Base-by-base conservation (phyloP, 345 rosid genomes). In the Reutealis trisperma region DNA sequence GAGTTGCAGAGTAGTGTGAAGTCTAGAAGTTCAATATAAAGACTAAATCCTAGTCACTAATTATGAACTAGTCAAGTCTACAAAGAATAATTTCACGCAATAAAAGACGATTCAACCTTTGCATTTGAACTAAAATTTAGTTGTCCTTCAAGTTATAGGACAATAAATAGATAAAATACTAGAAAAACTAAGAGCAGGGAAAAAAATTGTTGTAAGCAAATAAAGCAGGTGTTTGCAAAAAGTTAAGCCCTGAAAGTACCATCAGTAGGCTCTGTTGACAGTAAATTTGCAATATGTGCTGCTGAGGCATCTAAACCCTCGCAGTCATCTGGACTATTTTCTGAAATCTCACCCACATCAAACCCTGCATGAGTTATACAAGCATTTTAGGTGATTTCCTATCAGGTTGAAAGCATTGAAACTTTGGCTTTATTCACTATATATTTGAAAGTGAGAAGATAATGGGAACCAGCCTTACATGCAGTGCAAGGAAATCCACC, bases 271-370 rank as follows among this genome's bases (percentile, higher is more conserved):
- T 83, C 85, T 18, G 85, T 68, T 9, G 85, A 83, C 72, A 83
- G 47, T 18, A 83, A 47, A 51, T 83, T 83, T 73, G 85, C 85
- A 21, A 83, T 41, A 58, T 83, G 85, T 55, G 83, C 75, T 62
- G 85, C 85, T 19, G 85, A 79, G 65, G 85, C 78, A 83, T 83
- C 85, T 63, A 83, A 62, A 10, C 85, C 83, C 58, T 83, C 83
- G 66, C 72, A 51, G 73, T 83, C 85, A 76, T 83, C 85, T 5
- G 77, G 83, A 27, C 72, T 61, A 57, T 79, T 71, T 62, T 79
- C 83, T 30, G 83, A 79, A 25, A 83, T 79, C 57, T 83, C 83
- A 45, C 75, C 75, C 42, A 76, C 83, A 73, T 83, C 85, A 72
- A 54, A 75, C 79, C 79, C 79, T 75, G 68, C 30, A 63, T 14